Percentiles rank a stretch among this genome's conserved stretches.
phyloP scores from a whole-genome alignment of 2,329 filamentous ascomycete genomes.

The Endothia cerciana region DNA sequence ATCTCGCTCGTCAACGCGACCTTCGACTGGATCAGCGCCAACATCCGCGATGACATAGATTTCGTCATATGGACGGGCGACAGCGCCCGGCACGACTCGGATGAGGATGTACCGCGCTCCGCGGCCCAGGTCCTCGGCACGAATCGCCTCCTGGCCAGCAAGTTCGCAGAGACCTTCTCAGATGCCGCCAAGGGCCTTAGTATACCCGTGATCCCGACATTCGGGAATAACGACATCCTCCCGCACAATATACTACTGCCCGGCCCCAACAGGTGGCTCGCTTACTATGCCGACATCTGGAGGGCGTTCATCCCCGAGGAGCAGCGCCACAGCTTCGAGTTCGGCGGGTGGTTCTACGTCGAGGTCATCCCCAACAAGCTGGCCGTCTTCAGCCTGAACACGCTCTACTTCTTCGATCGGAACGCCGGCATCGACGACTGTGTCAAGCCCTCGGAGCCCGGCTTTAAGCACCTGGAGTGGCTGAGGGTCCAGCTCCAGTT shows the following conservation, averaged over 20 bases:
- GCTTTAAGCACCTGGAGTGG: slow-evolving; percentile 96
- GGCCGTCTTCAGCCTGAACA: slow-evolving; percentile 93
- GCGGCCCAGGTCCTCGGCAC: slow-evolving; percentile 74
- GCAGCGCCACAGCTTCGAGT: slow-evolving; percentile 87
- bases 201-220: slow-evolving; percentile 84
- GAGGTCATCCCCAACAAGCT: slow-evolving; percentile 87
- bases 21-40: slow-evolving; percentile 81
- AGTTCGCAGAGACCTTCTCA: slow-evolving; percentile 76
- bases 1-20: slow-evolving; percentile 82
- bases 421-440: slow-evolving; percentile 96
- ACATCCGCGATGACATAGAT: slow-evolving; percentile 78
- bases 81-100: slow-evolving; percentile 86
- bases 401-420: slow-evolving; percentile 91
- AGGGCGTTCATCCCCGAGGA: slow-evolving; percentile 84
- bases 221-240: slow-evolving; percentile 97
- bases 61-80: slow-evolving; percentile 95
- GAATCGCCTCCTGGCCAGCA: slow-evolving; percentile 76
- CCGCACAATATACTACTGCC: slow-evolving; percentile 91
- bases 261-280: slow-evolving; percentile 87
- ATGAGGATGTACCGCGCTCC: slow-evolving; percentile 77
- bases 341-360: slow-evolving; percentile 92
- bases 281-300: slow-evolving; percentile 80
- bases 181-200: slow-evolving; percentile 60
- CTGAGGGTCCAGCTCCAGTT: slow-evolving; percentile 84
- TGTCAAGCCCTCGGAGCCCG: slow-evolving; percentile 75